Evolutionary conservation across 192 early-diverging fungal species (phyloP).

Genomic region (Coemansia sp.): DNA sequence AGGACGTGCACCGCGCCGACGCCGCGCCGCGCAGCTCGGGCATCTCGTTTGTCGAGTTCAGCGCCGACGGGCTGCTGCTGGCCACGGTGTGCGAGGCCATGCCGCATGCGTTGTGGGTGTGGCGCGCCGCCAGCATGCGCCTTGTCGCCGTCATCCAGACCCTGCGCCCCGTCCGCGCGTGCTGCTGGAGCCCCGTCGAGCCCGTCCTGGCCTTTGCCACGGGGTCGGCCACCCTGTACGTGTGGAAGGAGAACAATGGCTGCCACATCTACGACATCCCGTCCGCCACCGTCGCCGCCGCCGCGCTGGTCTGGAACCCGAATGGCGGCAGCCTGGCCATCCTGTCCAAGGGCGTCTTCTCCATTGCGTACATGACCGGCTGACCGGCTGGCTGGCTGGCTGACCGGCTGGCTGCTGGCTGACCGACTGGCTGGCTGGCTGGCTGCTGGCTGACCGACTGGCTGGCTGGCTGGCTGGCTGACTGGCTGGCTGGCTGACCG

Average conservation of each 20-base stretch:
- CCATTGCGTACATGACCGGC: constrained; percentile 32
- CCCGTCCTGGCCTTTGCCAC: constrained; percentile 31
- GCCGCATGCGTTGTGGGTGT: constrained; percentile 48
- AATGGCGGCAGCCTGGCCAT: constrained; percentile 38
- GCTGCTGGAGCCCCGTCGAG: constrained; percentile 50
- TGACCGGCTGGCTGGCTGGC: too few relatives aligned
- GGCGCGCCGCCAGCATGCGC: constrained; percentile 32
- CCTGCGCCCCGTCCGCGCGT: constrained; percentile 23
- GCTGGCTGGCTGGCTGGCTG: too few relatives aligned
- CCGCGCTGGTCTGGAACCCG: constrained; percentile 38
- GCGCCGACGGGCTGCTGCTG: constrained; percentile 36
- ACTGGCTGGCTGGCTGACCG: too few relatives aligned
- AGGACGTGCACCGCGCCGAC: constrained; percentile 29
- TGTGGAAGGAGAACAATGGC: constrained; percentile 48
- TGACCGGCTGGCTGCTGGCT: too few relatives aligned
- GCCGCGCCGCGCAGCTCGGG: background rate
- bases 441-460: too few relatives aligned
- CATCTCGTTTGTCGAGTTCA: constrained; percentile 26
- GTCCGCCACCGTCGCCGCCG: constrained; percentile 14
- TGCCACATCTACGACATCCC: constrained; percentile 37
- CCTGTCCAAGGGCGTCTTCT: constrained; percentile 40
- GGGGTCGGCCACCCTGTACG: constrained; percentile 27
- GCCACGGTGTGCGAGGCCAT: constrained; percentile 28
- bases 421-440: too few relatives aligned
- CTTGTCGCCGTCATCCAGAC: constrained; percentile 39